Base-by-base conservation (phyloP, 1,139 yeast species). In the Scheffersomyces segobiensis region DNA sequence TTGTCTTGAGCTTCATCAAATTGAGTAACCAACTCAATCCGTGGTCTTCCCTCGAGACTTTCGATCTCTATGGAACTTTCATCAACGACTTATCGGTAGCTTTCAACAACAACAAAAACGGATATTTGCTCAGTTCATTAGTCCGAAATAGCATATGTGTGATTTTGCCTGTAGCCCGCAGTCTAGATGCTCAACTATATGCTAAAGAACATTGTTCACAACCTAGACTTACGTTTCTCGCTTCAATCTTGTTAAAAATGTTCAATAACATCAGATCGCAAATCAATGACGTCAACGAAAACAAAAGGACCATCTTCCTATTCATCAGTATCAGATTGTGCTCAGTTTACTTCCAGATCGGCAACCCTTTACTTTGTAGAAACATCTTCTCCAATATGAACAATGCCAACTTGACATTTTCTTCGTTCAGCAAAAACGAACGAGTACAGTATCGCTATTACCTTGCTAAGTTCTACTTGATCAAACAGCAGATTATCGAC, bases 371-470 rank as follows among this genome's bases (percentile, higher is more conserved):
- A 57, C 76, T 89, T 14, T 89, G 96, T 69, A 85, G 89, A 46
- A 89, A 89, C 67, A 89, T 91, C 53, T 89, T 89, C 70, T 83
- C 91, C 50, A 90, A 89, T 68, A 84, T 90, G 77, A 87, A 86
- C 63, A 86, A 87, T 42, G 83, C 91, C 21, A 76, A 79, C 47
- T 73, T 88, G 53, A 71, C 69, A 50, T 80, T 87, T 62, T 66
- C 74, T 1, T 65, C 69, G 14, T 87, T 84, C 59, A 76, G 85
- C 4, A 71, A 74, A 52, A 72, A 84, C 1, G 87, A 87, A 61
- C 85, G 84, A 57, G 79, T 89, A 5, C 88, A 87, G 64, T 90
- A 88, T 70, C 75, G 95, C 56, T 91, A 80, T 69, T 84, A 87
- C 65, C 77, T 89, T 52, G 93, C 93, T 0, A 80, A 87, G 56